Evolutionary conservation across 1,139 yeast genomes (phyloP).

Genomic region (Sugiyamaella sp.): DNA sequence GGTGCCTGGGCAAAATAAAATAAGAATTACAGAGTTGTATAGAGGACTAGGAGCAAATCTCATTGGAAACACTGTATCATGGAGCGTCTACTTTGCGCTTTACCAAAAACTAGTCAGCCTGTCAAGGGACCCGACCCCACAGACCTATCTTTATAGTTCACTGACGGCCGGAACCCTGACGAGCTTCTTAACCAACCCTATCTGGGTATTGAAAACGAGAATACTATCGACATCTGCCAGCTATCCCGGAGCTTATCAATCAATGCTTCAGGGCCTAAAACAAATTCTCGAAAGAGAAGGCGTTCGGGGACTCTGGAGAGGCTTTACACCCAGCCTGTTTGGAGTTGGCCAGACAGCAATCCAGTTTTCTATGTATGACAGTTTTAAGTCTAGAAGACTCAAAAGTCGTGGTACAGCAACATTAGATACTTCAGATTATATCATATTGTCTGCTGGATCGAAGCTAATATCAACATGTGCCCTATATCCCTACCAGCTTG

Average conservation of each 20-base stretch:
- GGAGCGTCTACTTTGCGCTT: conserved; percentile 83
- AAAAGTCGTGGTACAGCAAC: conserved; percentile 23
- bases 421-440: conserved; percentile 58
- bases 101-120: conserved; percentile 50
- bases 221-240: conserved; percentile 63
- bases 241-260: conserved; percentile 56
- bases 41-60: conserved; percentile 83
- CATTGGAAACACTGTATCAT: conserved; percentile 80
- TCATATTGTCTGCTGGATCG: conserved; percentile 66
- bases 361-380: conserved; percentile 84
- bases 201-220: conserved; percentile 91
- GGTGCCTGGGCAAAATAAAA: conserved; percentile 11
- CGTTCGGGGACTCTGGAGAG: conserved; percentile 72
- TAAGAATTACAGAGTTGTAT: conserved; percentile 46
- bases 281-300: conserved; percentile 67
- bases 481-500: conserved; percentile 84
- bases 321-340: conserved; percentile 76
- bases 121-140: conserved; percentile 13
- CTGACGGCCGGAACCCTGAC: conserved; percentile 75
- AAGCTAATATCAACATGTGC: conserved; percentile 68
- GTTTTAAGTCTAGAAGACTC: conserved; percentile 15
- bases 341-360: conserved; percentile 89
- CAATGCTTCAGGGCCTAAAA: conserved; percentile 58
- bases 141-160: conserved; percentile 53
- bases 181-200: conserved; percentile 79